Base-by-base conservation (phyloP, 2,329 filamentous ascomycete species). In the Apiospora pterosperma region DNA sequence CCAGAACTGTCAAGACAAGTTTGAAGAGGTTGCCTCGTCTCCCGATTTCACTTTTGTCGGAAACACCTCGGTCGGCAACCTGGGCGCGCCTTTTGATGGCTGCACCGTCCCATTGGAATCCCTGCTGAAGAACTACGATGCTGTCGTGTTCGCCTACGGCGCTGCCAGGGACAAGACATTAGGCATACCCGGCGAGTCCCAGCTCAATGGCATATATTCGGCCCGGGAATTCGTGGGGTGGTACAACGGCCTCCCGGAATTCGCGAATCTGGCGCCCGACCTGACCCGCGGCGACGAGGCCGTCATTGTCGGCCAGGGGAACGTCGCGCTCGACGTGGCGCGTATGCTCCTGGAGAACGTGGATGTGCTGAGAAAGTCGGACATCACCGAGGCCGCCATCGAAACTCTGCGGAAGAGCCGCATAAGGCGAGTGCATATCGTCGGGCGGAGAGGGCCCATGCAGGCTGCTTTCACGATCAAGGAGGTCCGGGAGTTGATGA, bases 401-500 rank as follows among this genome's bases (percentile, higher is more conserved):
- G 89, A 92, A 62, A 84, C 85, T 0, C 77, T 99, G 48, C 84
- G 88, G 1, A 85, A 82, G 69, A 97, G 91, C 75, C 90, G 82
- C 64, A 84, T 98, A 60, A 92, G 88, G 73, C 85, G 90, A 42
- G 93, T 99, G 2, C 89, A 90, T 66, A 85, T 99, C n/a, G 90
- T 98, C 25, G 96, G 95, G 14, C 86, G 96, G 70, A 86, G 96
- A 73, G 96, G 96, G 0, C 93, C 94, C 1, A 85, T 97, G 83
- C 93, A 97, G 89, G 95, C 93, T 28, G 89, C 96, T 0, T 98
- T 97, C 72, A 97, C 95, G 0, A 97, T 97, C 76, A 98, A 97
- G 77, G 96, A 99, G 80, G 81, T 93, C 19, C 88, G 96, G 39
- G 96, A 99, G 77, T 81, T 99, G 4, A 89, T 97, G 79, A 90